Base-by-base conservation (phyloP, 2,329 filamentous ascomycete genomes). In the Cladophialophora yegresii region DNA sequence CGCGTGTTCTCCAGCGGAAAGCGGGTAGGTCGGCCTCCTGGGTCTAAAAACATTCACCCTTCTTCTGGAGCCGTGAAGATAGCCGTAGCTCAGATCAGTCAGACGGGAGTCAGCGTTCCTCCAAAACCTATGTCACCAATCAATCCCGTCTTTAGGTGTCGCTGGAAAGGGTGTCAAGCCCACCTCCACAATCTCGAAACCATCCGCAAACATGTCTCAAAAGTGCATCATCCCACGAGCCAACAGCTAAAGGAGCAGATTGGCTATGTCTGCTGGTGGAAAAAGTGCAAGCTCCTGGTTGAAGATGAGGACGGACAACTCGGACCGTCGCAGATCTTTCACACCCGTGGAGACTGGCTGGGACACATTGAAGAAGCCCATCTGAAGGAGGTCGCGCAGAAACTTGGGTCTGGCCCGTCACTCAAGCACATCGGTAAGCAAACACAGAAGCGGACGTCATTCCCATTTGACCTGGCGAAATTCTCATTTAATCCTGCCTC, bases 121-220 rank as follows among this genome's bases (percentile, higher is more conserved):
- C 57, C 59, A 32, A 54, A n/a, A n/a, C 59, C 57, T 30, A 23
- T 58, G 23, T 23, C 53, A n/a, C 54, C 59, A 32, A 59, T 28
- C 65, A 43, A 69, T 23, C 67, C 67, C 32, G 23, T 63, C 5
- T 89, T 81, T 72, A 78, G 79, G 61, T 89, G 87, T 73, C 73
- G 77, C 49, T 89, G 86, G 87, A 74, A 80, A 58, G 74, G 76
- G 1, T 89, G 87, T 72, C 73, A 75, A 3, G 81, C 83, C 0
- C 80, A 87, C 67, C 75, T 89, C 4, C 87, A 89, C 73, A 89
- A 88, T 68, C 73, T 88, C 13, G 81, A 83, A 8, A 84, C 83
- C 0, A 75, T 89, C 5, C 81, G 82, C 66, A 84, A 83, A 63
- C 87, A 89, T 72, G 74, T 87, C 5, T 72, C 78, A 58, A 87